Evolutionary conservation across 2,329 filamentous ascomycete species (phyloP).

Genomic region (Didymella keratinophila): DNA sequence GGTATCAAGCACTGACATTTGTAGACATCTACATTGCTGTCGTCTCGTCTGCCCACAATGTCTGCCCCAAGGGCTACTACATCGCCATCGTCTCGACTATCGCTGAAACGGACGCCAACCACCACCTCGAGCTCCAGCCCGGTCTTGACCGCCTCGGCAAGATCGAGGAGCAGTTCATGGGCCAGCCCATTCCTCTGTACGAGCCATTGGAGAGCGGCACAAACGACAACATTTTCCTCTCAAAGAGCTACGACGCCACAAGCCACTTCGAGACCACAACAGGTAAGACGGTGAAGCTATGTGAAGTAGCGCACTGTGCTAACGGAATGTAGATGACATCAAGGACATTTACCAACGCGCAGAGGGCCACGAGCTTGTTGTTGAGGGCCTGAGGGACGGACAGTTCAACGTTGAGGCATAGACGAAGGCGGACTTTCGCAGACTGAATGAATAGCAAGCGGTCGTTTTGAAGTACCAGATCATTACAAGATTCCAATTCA

Average conservation of each 20-base stretch:
- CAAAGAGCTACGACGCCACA: constrained; percentile 97
- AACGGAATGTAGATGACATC: constrained; percentile 77
- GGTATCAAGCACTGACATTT: constrained; percentile 15
- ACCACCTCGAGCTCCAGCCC: constrained; percentile 92
- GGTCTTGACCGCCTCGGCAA: constrained; percentile 90
- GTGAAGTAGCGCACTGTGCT: background rate
- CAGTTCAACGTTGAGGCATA: constrained; percentile 69
- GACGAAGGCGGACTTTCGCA: constrained; percentile 3
- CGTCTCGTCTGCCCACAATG: constrained; percentile 94
- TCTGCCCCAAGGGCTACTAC: constrained; percentile 99
- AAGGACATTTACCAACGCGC: constrained; percentile 89
- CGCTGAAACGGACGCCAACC: constrained; percentile 88
- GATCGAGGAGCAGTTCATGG: constrained; percentile 98
- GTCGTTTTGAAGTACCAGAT: constrained; percentile 24
- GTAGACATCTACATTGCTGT: constrained; percentile 95
- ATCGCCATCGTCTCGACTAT: constrained; percentile 98
- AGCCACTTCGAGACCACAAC: constrained; percentile 96
- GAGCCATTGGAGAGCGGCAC: constrained; percentile 84
- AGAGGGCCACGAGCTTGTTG: constrained; percentile 83
- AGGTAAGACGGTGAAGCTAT: constrained; percentile 52
- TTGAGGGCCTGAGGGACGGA: constrained; percentile 85
- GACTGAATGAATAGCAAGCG: constrained; percentile 19
- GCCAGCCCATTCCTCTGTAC: constrained; percentile 89
- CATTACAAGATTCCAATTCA: background rate
- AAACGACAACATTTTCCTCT: constrained; percentile 94